These are phyloP conservation scores for Erythrophleum ivorense DNA, from an alignment of 331 rosid genomes.

Conservation along the genomic window DNA sequence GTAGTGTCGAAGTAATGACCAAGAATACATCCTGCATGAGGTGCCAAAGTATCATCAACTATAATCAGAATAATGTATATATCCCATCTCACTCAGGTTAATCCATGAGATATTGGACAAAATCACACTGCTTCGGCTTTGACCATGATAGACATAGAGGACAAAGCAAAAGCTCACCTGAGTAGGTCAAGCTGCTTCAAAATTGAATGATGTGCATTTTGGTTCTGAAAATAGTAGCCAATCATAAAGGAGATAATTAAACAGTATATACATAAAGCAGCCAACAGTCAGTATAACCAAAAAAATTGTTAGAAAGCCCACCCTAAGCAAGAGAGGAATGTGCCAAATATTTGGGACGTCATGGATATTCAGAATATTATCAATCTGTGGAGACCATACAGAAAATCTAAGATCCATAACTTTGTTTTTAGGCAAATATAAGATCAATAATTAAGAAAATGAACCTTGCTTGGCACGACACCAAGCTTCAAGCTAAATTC, in stretches of 20 bases:
- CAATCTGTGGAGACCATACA: constrained; percentile 57
- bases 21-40: constrained; percentile 24
- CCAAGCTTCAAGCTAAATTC: constrained; percentile 38
- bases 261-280: constrained; percentile 27
- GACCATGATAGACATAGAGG: constrained; percentile 18
- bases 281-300: constrained; percentile 37
- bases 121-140: constrained; percentile 26
- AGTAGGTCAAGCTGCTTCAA: constrained; percentile 81
- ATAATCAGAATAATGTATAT: constrained; percentile 27
- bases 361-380: constrained; percentile 89
- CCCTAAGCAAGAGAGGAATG: constrained; percentile 91
- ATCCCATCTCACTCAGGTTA: constrained; percentile 23
- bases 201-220: constrained; percentile 88
- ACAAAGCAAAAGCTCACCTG: constrained; percentile 50
- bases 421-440: constrained; percentile 2
- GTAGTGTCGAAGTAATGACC: neutral
- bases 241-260: constrained; percentile 36
- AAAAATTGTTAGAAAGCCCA: constrained; percentile 48
- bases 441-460: constrained; percentile 39
- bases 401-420: constrained; percentile 36
- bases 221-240: constrained; percentile 67
- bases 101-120: constrained; percentile 31
- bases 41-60: constrained; percentile 36
- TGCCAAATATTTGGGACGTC: constrained; percentile 99
- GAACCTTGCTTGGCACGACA: constrained; percentile 35